These are phyloP conservation scores for Trametes villosa DNA, from an alignment of 768 basidiomycete species.

Conservation along the genomic window DNA sequence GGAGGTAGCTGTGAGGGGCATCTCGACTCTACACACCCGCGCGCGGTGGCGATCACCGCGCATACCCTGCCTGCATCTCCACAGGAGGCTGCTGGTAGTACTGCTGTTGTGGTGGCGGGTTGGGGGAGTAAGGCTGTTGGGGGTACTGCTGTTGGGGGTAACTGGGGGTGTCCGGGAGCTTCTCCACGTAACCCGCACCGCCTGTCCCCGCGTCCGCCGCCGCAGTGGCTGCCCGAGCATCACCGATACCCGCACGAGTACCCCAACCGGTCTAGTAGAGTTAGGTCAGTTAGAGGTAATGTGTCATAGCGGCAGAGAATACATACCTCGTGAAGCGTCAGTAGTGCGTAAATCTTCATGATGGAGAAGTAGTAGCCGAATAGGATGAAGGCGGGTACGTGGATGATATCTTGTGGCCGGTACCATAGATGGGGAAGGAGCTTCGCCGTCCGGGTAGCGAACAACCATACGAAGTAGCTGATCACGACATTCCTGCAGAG, in stretches of 20 bases:
- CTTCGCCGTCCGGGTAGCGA: slow-evolving; percentile 76
- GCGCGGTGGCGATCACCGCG: slow-evolving; percentile 12
- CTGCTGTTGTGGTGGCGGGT: slow-evolving; percentile 14
- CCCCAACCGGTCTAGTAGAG: slow-evolving; percentile 85
- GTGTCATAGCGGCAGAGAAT: background rate
- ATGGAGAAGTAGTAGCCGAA: slow-evolving; percentile 95
- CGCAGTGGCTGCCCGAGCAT: slow-evolving; percentile 75
- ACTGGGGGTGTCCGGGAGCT: slow-evolving; percentile 28
- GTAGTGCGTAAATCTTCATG: slow-evolving; percentile 92
- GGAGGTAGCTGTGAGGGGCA: background rate
- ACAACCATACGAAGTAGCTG: slow-evolving; percentile 72
- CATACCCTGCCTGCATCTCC: slow-evolving; percentile 39
- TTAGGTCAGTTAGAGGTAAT: background rate
- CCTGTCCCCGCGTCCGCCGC: slow-evolving; percentile 53
- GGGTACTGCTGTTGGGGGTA: slow-evolving; percentile 24
- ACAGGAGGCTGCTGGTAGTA: slow-evolving; percentile 31
- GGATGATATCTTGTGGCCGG: slow-evolving; percentile 59
- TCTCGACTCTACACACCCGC: slow-evolving; percentile 12
- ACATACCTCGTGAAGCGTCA: slow-evolving; percentile 86
- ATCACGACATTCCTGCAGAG: slow-evolving; percentile 64
- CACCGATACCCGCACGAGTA: slow-evolving; percentile 92
- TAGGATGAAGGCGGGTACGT: slow-evolving; percentile 67
- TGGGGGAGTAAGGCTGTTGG: slow-evolving; percentile 3
- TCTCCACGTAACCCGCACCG: slow-evolving; percentile 25
- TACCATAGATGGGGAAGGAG: slow-evolving; percentile 64